Percentiles rank a stretch among this genome's conserved stretches.
These are phyloP conservation scores for Pythium aphanidermatum DNA, from an alignment of 352 stramenopile species.

Conservation along the genomic window DNA sequence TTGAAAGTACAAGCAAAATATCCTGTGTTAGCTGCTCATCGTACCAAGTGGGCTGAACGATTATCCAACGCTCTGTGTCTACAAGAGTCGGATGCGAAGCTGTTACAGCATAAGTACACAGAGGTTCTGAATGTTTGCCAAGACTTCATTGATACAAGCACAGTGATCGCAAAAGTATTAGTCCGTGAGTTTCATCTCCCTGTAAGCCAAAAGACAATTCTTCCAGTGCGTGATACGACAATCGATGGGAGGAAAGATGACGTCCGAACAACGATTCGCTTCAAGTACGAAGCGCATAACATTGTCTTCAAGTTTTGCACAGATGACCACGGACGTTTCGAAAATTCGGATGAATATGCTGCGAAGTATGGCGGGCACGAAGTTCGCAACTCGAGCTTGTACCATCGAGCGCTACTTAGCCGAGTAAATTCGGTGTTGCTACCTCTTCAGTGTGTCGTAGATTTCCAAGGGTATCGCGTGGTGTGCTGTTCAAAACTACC, in stretches of 20 bases:
- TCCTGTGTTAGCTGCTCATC: constrained; percentile 39
- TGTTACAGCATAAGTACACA: constrained; percentile 76
- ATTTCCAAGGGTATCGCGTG: constrained; percentile 87
- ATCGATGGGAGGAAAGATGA: constrained; percentile 73
- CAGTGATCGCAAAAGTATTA: constrained; percentile 61
- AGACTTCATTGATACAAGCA: constrained; percentile 83
- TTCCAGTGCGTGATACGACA: constrained; percentile 35
- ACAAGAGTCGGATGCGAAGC: constrained; percentile 25
- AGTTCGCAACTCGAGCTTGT: constrained; percentile 74
- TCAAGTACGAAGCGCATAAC: constrained; percentile 83
- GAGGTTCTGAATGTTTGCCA: constrained; percentile 82
- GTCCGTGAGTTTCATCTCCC: constrained; percentile 78
- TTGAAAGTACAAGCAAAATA: constrained; percentile 35
- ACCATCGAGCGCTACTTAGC: constrained; percentile 42
- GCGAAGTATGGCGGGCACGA: constrained; percentile 83
- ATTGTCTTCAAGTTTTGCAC: constrained; percentile 88
- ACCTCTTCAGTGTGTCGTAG: constrained; percentile 75
- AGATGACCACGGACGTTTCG: constrained; percentile 89
- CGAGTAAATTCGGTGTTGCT: constrained; percentile 37
- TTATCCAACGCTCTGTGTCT: constrained; percentile 47
- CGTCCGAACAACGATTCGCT: constrained; percentile 37
- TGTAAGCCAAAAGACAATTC: constrained; percentile 71
- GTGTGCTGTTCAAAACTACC: constrained; percentile 82
- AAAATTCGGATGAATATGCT: constrained; percentile 84
- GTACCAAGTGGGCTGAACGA: constrained; percentile 56